These are phyloP conservation scores for Tolypocladium tundrense DNA, from an alignment of 2,329 filamentous ascomycete genomes.

Conservation along the genomic window DNA sequence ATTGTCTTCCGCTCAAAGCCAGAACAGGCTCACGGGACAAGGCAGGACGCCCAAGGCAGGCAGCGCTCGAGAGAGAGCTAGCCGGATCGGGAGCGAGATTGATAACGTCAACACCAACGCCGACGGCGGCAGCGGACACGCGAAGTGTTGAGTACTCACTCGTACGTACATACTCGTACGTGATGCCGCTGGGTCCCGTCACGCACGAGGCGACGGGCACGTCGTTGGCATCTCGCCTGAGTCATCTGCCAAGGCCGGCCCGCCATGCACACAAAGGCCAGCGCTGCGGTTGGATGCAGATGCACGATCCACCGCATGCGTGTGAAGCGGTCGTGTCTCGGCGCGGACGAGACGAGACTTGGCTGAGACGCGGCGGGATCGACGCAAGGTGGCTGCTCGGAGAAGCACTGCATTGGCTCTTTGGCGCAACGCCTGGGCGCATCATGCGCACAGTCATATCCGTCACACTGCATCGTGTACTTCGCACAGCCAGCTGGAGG, in stretches of 20 bases:
- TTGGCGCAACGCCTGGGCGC: no score
- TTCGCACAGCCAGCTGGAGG: background rate
- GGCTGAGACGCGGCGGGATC: background rate
- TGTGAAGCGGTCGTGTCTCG: background rate
- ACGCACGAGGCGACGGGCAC: background rate
- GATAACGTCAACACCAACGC: background rate
- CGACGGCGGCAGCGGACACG: background rate
- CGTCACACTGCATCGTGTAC: no score
- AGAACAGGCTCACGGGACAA: background rate
- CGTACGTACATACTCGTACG: no score
- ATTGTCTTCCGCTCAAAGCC: background rate
- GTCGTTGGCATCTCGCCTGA: background rate
- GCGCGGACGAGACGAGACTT: background rate
- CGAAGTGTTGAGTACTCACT: background rate
- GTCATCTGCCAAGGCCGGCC: background rate
- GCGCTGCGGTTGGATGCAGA: background rate
- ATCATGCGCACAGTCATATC: no score
- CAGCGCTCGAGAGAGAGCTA: background rate
- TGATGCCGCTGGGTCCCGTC: background rate
- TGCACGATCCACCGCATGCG: background rate
- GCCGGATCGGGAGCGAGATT: background rate
- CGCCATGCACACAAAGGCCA: background rate
- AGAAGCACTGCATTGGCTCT: no score
- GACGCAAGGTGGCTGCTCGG: background rate
- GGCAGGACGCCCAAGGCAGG: background rate